These are phyloP conservation scores for Musa schizocarpa DNA, from an alignment of 176 grass and related monocot genomes.

Conservation along the genomic window DNA sequence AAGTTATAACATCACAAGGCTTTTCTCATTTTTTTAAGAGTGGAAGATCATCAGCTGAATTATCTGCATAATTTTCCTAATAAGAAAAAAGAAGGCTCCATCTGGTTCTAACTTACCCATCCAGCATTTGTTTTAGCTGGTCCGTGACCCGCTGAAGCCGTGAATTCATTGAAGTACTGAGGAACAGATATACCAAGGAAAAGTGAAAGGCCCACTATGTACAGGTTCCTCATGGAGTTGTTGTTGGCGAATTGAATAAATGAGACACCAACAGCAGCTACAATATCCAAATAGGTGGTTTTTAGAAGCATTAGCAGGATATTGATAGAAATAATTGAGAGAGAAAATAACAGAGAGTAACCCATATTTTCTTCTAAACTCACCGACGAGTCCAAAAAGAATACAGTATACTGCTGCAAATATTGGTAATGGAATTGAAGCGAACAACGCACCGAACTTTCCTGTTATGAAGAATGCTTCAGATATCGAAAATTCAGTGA, in stretches of 20 bases:
- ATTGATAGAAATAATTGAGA: background rate
- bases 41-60: too few species aligned
- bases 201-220: conserved; percentile 66
- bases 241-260: conserved; percentile 81
- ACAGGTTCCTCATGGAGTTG: conserved; percentile 96
- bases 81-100: background rate
- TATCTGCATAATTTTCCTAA: too few species aligned
- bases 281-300: conserved; percentile 6
- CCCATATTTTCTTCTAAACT: conserved; percentile 4
- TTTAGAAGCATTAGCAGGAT: background rate
- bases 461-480: conserved; percentile 33
- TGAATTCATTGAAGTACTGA: conserved; percentile 86
- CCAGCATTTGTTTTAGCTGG: conserved; percentile 76
- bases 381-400: conserved; percentile 87
- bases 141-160: conserved; percentile 45
- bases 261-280: conserved; percentile 87
- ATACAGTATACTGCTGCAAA: conserved; percentile 90
- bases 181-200: conserved; percentile 90
- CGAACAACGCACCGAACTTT: conserved; percentile 96
- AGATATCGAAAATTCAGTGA: background rate
- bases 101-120: conserved; percentile 54
- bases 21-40: too few species aligned
- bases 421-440: conserved; percentile 88
- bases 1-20: too few species aligned
- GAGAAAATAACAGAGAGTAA: background rate